Percentiles rank a stretch among this genome's conserved stretches.
phyloP scores from a whole-genome alignment of 495 filamentous ascomycete genomes.

The Neurospora tetraspora region DNA sequence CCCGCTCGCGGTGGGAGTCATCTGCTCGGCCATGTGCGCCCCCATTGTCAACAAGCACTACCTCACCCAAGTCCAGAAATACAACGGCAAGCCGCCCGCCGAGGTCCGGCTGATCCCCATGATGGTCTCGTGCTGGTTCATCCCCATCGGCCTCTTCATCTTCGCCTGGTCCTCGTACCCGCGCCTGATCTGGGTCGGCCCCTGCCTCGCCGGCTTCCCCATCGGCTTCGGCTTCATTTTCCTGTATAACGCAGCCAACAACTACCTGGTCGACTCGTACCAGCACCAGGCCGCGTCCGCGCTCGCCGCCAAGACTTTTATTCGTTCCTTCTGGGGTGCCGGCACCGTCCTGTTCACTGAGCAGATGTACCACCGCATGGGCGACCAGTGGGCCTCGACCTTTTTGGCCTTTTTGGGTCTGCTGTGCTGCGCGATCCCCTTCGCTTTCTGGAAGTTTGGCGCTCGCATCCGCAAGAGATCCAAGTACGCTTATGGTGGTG shows the following conservation, averaged over 20 bases:
- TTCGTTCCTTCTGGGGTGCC: conserved; percentile 73
- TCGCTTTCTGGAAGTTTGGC: conserved; percentile 65
- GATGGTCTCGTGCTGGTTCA: conserved; percentile 75
- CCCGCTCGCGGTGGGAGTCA: conserved; percentile 55
- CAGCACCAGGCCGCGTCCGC: conserved; percentile 78
- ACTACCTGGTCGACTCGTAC: conserved; percentile 75
- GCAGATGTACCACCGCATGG: conserved; percentile 67
- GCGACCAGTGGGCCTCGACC: conserved; percentile 64
- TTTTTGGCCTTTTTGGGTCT: conserved; percentile 63
- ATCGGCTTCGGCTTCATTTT: conserved; percentile 83
- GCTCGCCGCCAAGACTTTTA: conserved; percentile 73
- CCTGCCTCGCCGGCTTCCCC: conserved; percentile 61
- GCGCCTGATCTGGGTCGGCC: conserved; percentile 56
- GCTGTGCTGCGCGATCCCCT: conserved; percentile 67
- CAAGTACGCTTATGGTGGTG: conserved; percentile 54
- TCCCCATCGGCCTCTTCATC: conserved; percentile 70
- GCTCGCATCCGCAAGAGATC: conserved; percentile 53
- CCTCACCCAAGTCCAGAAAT: conserved; percentile 45
- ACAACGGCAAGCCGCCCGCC: conserved; percentile 60
- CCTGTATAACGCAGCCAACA: conserved; percentile 76
- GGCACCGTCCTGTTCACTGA: conserved; percentile 64
- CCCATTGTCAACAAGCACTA: conserved; percentile 72
- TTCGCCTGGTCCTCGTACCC: conserved; percentile 76
- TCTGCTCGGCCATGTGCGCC: conserved; percentile 53
- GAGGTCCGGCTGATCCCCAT: conserved; percentile 72